Evolutionary conservation across 768 basidiomycete genomes (phyloP).

Genomic region (Suillus sp.): DNA sequence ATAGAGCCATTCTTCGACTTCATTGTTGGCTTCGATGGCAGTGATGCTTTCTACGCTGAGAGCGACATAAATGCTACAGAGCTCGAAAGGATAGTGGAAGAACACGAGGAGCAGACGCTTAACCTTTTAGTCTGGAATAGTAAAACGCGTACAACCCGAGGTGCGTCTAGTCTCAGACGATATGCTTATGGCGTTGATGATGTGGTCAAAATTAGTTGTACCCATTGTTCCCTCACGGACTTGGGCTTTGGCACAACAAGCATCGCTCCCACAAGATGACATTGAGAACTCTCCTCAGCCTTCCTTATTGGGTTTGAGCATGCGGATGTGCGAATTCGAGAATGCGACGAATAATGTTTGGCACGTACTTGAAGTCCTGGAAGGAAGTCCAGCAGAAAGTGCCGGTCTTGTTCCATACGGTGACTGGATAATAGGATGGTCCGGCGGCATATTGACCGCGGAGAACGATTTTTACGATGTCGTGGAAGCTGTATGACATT

Average conservation of each 20-base stretch:
- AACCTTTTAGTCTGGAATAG: conserved; percentile 84
- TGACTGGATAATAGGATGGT: conserved; percentile 86
- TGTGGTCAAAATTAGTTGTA: conserved; percentile 57
- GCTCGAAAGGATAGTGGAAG: conserved; percentile 81
- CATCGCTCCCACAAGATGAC: conserved; percentile 39
- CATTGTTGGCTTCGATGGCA: conserved; percentile 83
- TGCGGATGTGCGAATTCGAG: conserved; percentile 92
- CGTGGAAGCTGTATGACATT: conserved; percentile 76
- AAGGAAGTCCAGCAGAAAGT: conserved; percentile 95
- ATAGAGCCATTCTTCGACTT: conserved; percentile 96
- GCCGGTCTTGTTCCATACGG: conserved; percentile 93
- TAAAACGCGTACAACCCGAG: conserved; percentile 71
- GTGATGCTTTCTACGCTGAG: conserved; percentile 50
- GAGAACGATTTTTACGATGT: conserved; percentile 97
- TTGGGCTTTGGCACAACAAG: conserved; percentile 64
- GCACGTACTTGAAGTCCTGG: conserved; percentile 96
- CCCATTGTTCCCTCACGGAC: conserved; percentile 80
- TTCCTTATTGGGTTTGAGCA: conserved; percentile 89
- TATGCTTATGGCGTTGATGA: not conserved
- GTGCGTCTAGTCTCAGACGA: conserved; percentile 39
- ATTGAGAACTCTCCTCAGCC: conserved; percentile 59
- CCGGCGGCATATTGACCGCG: conserved; percentile 85
- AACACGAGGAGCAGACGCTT: conserved; percentile 69
- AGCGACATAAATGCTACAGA: conserved; percentile 66
- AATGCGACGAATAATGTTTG: conserved; percentile 91